These are phyloP conservation scores for Ophiocordyceps camponoti-rufipedis DNA, from an alignment of 2,329 filamentous ascomycete species.

Conservation along the genomic window DNA sequence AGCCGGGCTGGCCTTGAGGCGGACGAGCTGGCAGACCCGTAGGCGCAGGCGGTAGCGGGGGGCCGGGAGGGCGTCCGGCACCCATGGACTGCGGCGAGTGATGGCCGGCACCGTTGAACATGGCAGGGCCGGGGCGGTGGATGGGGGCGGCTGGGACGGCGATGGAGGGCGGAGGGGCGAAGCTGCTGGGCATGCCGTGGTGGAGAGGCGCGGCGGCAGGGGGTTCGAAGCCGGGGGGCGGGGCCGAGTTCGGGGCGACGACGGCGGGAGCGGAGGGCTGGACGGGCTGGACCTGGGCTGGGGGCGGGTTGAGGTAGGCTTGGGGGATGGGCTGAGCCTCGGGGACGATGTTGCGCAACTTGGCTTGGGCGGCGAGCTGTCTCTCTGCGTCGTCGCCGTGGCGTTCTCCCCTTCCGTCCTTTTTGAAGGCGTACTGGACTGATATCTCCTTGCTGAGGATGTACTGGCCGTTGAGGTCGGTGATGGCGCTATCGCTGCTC, in stretches of 20 bases:
- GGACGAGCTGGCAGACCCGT: conserved; percentile 31
- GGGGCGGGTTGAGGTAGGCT: conserved; percentile 37
- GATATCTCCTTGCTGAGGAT: conserved; percentile 93
- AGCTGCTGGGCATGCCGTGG: conserved; percentile 17
- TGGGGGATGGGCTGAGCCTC: conserved; percentile 60
- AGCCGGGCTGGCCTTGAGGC: conserved; percentile 25
- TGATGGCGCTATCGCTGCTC: conserved; percentile 75
- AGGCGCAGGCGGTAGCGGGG: conserved; percentile 26
- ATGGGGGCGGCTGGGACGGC: neutral
- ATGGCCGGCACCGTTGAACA: conserved; percentile 13
- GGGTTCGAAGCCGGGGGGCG: conserved; percentile 16
- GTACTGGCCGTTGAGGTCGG: conserved; percentile 90
- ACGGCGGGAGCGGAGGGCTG: neutral
- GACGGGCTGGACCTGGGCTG: neutral
- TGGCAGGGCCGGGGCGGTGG: conserved; percentile 10
- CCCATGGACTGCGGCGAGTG: conserved; percentile 6
- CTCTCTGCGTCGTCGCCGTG: conserved; percentile 91
- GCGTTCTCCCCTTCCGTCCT: conserved; percentile 91
- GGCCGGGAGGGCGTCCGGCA: conserved; percentile 12
- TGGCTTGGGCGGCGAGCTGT: conserved; percentile 77
- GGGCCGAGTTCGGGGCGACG: conserved; percentile 7
- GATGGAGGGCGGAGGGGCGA: conserved; percentile 13
- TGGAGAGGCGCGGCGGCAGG: conserved; percentile 13
- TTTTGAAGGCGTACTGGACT: conserved; percentile 98
- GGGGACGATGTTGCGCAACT: conserved; percentile 82